Evolutionary conservation across 768 basidiomycete species (phyloP).

Genomic region (Phylloporus arenicola): DNA sequence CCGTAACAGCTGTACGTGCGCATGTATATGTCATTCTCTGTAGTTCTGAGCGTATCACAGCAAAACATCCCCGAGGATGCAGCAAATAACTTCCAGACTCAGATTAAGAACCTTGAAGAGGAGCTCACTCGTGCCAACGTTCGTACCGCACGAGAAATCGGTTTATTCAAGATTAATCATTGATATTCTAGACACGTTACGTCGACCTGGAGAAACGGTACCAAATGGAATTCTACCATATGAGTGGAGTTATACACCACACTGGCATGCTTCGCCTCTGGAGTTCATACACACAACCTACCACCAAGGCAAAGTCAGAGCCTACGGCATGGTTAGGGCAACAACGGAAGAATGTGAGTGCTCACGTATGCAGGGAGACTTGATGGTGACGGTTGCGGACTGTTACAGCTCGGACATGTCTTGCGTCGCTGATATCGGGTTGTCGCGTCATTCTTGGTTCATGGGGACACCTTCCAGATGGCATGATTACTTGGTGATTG

Average conservation of each 20-base stretch:
- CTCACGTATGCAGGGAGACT: not conserved
- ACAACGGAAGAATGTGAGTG: constrained; percentile 48
- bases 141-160: not conserved
- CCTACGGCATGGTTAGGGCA: constrained; percentile 68
- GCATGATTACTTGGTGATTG: not conserved
- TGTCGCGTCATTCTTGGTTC: not conserved
- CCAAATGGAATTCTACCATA: constrained; percentile 71
- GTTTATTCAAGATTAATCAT: constrained; percentile 1
- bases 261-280: constrained; percentile 61
- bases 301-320: constrained; percentile 40
- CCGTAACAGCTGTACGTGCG: constrained; percentile 40
- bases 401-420: constrained; percentile 25
- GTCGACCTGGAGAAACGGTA: constrained; percentile 57
- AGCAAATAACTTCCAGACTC: constrained; percentile 57
- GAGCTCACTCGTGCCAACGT: constrained; percentile 59
- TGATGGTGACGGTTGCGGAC: constrained; percentile 1
- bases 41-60: constrained; percentile 6
- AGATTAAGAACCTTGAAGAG: constrained; percentile 61
- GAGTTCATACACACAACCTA: constrained; percentile 50
- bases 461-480: not conserved
- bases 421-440: constrained; percentile 18
- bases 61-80: constrained; percentile 67
- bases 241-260: constrained; percentile 71
- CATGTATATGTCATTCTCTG: not conserved
- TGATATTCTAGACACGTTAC: constrained; percentile 39